A percentile compares a stretch with the other conserved stretches of the same genome.
These are phyloP conservation scores for Cryptococcus neoformans DNA, from an alignment of 1,284 basidiomycete species.

Conservation along the genomic window DNA sequence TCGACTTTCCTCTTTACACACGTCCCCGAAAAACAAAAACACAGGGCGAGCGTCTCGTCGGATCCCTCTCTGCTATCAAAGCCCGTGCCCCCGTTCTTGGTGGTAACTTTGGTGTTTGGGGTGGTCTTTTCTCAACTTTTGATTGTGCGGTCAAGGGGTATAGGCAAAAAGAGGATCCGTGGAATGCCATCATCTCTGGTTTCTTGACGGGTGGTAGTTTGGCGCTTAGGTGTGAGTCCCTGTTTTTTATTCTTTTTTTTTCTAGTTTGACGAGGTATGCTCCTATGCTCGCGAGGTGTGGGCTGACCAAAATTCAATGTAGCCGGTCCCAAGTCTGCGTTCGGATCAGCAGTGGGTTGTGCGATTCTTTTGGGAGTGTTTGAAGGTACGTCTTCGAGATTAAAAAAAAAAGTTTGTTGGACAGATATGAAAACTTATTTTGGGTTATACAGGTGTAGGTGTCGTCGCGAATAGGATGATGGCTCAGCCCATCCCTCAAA, in stretches of 20 bases:
- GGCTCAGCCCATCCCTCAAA: conserved; percentile 47
- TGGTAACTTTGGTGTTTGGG: conserved; percentile 98
- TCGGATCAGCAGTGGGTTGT: conserved; percentile 90
- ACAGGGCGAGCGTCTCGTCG: conserved; percentile 85
- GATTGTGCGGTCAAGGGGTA: conserved; percentile 97
- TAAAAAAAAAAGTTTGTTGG: neutral
- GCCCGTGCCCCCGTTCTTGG: conserved; percentile 97
- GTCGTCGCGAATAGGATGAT: conserved; percentile 48
- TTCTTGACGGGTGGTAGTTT: conserved; percentile 98
- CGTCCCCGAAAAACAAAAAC: no score
- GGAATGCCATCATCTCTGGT: conserved; percentile 98
- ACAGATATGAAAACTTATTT: neutral
- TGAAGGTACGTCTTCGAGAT: conserved; percentile 59
- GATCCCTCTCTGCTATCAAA: conserved; percentile 95
- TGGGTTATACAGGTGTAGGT: conserved; percentile 37
- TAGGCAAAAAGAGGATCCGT: conserved; percentile 98
- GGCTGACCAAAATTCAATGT: neutral
- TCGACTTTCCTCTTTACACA: neutral
- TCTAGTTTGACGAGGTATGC: no score
- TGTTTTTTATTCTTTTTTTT: neutral
- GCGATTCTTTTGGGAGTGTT: conserved; percentile 96
- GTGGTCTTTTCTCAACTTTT: conserved; percentile 94
- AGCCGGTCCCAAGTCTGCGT: conserved; percentile 89
- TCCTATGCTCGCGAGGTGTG: neutral
- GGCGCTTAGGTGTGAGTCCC: conserved; percentile 80